These are phyloP conservation scores for Ascochyta pisi DNA, from an alignment of 2,329 filamentous ascomycete species.

Conservation along the genomic window DNA sequence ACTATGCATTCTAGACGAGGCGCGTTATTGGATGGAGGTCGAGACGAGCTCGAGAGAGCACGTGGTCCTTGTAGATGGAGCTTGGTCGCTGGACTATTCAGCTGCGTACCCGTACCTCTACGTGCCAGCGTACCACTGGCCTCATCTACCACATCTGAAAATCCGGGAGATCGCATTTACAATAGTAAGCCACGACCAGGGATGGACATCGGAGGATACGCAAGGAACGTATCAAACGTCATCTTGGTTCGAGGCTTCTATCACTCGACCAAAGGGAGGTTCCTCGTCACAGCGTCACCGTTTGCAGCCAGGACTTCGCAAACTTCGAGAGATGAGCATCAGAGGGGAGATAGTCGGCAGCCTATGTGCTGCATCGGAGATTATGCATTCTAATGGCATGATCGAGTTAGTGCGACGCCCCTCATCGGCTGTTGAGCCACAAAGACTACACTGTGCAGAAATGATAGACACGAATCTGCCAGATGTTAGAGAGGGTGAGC, in stretches of 20 bases:
- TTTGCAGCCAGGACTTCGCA: not conserved
- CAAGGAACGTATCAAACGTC: constrained; percentile 24
- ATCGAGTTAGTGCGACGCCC: constrained; percentile 14
- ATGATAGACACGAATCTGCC: constrained; percentile 15
- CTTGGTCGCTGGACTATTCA: constrained; percentile 14
- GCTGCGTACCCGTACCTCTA: constrained; percentile 14
- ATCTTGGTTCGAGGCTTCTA: constrained; percentile 33
- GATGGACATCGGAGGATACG: constrained; percentile 25
- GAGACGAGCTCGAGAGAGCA: not conserved
- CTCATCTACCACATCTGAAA: constrained; percentile 7
- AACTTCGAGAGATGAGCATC: not conserved
- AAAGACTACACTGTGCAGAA: constrained; percentile 19
- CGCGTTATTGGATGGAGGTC: constrained; percentile 23
- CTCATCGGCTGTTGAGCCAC: constrained; percentile 12
- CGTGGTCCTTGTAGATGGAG: constrained; percentile 7
- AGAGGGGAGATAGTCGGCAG: not conserved
- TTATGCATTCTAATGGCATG: not conserved
- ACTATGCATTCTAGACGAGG: constrained; percentile 24
- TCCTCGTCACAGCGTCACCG: not conserved
- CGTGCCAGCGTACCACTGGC: constrained; percentile 1
- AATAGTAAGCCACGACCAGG: constrained; percentile 32
- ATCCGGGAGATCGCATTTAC: constrained; percentile 25
- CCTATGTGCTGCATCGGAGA: not conserved
- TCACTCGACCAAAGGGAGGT: not conserved
- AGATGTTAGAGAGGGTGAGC: constrained; percentile 16